Base-by-base conservation (phyloP, 1,284 basidiomycete species). In the Ceratobasidium sp. region DNA sequence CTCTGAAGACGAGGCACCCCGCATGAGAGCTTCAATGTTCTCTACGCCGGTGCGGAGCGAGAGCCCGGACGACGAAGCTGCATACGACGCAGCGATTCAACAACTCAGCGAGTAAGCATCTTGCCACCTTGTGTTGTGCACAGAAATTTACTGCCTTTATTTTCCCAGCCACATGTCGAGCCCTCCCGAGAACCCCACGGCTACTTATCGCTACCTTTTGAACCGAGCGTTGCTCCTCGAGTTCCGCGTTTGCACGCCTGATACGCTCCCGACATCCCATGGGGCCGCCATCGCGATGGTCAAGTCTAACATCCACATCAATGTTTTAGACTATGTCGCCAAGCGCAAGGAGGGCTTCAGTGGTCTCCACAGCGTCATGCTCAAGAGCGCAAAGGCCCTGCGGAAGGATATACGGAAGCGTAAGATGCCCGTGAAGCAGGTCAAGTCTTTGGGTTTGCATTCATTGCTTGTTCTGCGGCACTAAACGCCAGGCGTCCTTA, bases 281-380 rank as follows among this genome's bases (percentile, higher is more conserved):
- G 72, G 51, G 6, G 68, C 69, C 8, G 75, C 75, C 11, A 76
- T 73, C 31, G 69, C 68, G n/a, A 59, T 76, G 69, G 63, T 76
- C 53, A 76, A 74, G 46, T 54, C 68, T 6, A 63, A 76, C 31
- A 62, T 76, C 37, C 69, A 76, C 43, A 68, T 76, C 54, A 76
- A 76, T 34, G 71, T 76, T 46, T 61, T 66, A 16, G 75, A 76
- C 46, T 76, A 76, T 59, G 43, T 76, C 29, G 46, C 61, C 0
- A 66, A 72, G 54, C 75, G 75, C 34, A 65, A 64, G 51, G 56
- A 73, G 62, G 68, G 68, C 37, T 72, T 72, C 16, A 51, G 31
- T 31, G 56, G 56, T n/a, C 68, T 72, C 2, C 68, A 43, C 41
- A 34, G 54, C 31, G 68, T 51, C 16, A 72, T 72, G 68, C 68